phyloP scores from a whole-genome alignment of 2,329 filamentous ascomycete genomes.

The Cladobotryum protrusum region DNA sequence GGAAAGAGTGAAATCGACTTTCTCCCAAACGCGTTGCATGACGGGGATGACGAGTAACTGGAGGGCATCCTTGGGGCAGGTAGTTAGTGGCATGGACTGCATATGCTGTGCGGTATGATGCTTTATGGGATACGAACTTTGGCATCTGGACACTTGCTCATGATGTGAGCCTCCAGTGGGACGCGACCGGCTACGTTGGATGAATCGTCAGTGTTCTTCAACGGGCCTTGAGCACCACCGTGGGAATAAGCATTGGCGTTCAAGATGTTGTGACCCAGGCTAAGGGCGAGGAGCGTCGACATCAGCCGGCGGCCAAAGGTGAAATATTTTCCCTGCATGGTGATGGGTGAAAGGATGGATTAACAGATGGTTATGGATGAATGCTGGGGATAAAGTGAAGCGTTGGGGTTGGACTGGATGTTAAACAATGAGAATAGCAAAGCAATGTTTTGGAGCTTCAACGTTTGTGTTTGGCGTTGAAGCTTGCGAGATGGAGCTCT shows the following conservation, averaged over 20 bases:
- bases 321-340: background rate
- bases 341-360: too few relatives aligned
- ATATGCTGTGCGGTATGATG: background rate
- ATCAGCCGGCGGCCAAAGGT: constrained; percentile 17
- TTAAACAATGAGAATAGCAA: too few relatives aligned
- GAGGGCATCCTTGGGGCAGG: constrained; percentile 59
- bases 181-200: constrained; percentile 39
- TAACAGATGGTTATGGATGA: too few relatives aligned
- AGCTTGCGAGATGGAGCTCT: too few relatives aligned
- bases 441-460: too few relatives aligned
- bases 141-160: constrained; percentile 95
- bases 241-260: constrained; percentile 9
- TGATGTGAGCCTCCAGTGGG: constrained; percentile 88
- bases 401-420: too few relatives aligned
- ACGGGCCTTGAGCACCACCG: background rate
- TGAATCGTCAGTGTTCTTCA: background rate
- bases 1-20: constrained; percentile 85
- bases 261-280: constrained; percentile 17
- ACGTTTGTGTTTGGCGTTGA: too few relatives aligned
- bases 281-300: constrained; percentile 17
- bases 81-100: background rate
- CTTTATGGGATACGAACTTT: constrained; percentile 35
- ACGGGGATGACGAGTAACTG: constrained; percentile 73
- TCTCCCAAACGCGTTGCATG: constrained; percentile 75
- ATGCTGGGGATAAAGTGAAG: too few relatives aligned